phyloP scores from a whole-genome alignment of 352 stramenopile genomes.

The Pythium graminicola region DNA sequence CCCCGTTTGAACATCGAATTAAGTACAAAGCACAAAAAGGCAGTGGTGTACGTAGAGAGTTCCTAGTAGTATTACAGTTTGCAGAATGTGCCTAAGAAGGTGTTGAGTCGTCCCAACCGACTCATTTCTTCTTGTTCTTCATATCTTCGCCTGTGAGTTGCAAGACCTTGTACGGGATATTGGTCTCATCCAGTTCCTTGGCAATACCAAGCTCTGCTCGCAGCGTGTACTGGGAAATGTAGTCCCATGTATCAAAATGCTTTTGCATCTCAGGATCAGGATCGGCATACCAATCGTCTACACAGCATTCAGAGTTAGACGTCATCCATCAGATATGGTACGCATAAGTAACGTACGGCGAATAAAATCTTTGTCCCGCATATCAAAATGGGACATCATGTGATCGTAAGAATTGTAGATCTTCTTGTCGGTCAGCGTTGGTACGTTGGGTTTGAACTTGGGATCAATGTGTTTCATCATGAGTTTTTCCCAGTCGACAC shows the following conservation, averaged over 20 bases:
- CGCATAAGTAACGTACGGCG: conserved; percentile 45
- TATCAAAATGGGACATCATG: conserved; percentile 87
- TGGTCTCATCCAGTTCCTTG: conserved; percentile 78
- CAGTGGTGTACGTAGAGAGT: too few species aligned
- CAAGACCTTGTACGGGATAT: conserved; percentile 81
- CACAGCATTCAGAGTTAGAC: not conserved
- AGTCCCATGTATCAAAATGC: conserved; percentile 85
- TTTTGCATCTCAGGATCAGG: conserved; percentile 72
- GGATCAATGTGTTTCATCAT: conserved; percentile 86
- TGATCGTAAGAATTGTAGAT: conserved; percentile 83
- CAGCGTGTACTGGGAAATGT: conserved; percentile 79
- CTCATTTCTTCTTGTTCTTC: conserved; percentile 31
- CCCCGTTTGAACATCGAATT: conserved; percentile 9
- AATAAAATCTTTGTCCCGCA: conserved; percentile 79
- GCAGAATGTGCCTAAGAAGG: not conserved
- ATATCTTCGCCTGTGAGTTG: conserved; percentile 69
- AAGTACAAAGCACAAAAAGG: too few species aligned
- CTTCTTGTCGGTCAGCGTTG: conserved; percentile 66
- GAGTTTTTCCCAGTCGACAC: conserved; percentile 78
- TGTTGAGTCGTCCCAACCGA: not conserved
- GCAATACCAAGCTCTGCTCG: conserved; percentile 73
- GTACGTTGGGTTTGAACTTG: conserved; percentile 64
- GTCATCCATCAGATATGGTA: not conserved
- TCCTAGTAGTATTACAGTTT: conserved; percentile 16
- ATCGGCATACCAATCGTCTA: conserved; percentile 78